Percentiles rank a stretch among this genome's conserved stretches.
phyloP scores from a whole-genome alignment of 169 alveolate genomes.

The Eimeria necatrix region DNA sequence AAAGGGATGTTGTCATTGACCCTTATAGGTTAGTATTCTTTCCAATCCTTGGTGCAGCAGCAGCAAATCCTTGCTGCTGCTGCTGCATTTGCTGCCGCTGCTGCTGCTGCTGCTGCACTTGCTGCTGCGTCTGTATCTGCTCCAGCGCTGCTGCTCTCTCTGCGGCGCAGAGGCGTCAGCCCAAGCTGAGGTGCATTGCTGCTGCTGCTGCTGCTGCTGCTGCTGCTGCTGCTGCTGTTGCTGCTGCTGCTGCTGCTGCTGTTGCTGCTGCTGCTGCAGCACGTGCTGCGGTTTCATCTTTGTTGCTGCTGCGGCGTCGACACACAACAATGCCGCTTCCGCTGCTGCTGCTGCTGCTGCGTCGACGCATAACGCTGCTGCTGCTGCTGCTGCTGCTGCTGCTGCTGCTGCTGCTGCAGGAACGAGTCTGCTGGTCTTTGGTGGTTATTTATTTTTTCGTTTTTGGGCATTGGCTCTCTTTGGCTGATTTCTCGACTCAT shows the following conservation, averaged over 20 bases:
- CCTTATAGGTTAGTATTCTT: slow-evolving; percentile 19
- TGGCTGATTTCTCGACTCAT: background rate
- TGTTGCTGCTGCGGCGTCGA: background rate
- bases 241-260: slow-evolving; percentile 14
- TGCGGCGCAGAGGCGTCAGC: background rate
- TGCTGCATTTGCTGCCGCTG: no score
- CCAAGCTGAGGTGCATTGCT: background rate
- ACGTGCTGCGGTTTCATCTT: no score
- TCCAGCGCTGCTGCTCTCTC: background rate
- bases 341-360: background rate
- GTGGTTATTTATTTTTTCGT: background rate
- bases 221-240: background rate
- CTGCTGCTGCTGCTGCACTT: background rate
- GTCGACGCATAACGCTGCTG: background rate
- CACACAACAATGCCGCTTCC: background rate
- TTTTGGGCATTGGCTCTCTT: slow-evolving; percentile 4
- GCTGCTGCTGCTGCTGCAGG: slow-evolving; percentile 15
- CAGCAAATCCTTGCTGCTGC: no score
- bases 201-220: background rate
- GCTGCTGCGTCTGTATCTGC: background rate
- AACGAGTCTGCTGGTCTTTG: background rate
- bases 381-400: background rate
- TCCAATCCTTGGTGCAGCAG: no score
- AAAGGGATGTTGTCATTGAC: background rate
- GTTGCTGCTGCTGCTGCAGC: no score